These are phyloP conservation scores for Eutrema salsugineum DNA, from an alignment of 441 rosid species.

Conservation along the genomic window DNA sequence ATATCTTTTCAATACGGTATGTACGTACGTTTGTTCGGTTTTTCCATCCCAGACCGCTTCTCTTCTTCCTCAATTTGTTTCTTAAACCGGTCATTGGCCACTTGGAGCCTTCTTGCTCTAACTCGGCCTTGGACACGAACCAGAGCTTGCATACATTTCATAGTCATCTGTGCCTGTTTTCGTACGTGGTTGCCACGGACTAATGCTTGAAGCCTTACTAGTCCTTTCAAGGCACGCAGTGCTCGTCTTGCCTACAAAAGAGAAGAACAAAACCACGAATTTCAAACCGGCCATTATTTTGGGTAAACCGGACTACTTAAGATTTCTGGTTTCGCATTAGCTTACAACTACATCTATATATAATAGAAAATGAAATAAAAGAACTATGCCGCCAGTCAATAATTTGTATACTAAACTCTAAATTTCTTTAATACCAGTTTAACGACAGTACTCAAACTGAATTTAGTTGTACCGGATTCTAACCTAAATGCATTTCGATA, in stretches of 20 bases:
- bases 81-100: constrained; percentile 47
- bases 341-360: neutral
- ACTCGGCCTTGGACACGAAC: constrained; percentile 94
- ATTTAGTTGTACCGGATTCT: neutral
- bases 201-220: constrained; percentile 89
- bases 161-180: constrained; percentile 95
- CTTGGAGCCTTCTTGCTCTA: constrained; percentile 67
- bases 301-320: neutral
- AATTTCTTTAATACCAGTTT: neutral
- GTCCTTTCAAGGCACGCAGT: constrained; percentile 83
- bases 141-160: constrained; percentile 97
- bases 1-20: neutral
- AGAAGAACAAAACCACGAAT: neutral
- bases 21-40: constrained; percentile 14
- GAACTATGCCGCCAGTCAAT: neutral
- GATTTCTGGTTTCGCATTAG: neutral
- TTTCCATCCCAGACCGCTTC: constrained; percentile 23
- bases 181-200: constrained; percentile 96
- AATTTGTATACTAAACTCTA: neutral
- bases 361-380: neutral
- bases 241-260: constrained; percentile 80
- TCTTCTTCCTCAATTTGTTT: constrained; percentile 33
- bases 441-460: neutral
- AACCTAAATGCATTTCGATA: neutral
- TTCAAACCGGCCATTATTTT: neutral